Evolutionary conservation across 257 asterid species (phyloP).

Genomic region (Prunella vulgaris): DNA sequence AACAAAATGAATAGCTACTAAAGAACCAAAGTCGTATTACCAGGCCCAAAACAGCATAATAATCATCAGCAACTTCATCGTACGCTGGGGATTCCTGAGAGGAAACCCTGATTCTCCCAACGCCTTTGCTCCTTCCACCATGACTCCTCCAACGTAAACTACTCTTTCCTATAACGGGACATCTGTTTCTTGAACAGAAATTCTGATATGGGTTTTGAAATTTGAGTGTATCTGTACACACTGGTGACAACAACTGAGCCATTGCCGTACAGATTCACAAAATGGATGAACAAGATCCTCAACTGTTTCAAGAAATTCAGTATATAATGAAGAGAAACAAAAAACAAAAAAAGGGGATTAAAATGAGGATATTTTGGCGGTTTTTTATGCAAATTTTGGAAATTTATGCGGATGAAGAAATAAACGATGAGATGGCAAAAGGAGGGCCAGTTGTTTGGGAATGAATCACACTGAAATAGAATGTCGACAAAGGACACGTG

Average conservation of each 20-base stretch:
- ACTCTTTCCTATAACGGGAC: constrained; percentile 29
- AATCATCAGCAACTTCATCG: constrained; percentile 72
- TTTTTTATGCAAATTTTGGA: background rate
- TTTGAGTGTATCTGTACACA: constrained; percentile 64
- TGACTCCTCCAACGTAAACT: constrained; percentile 40
- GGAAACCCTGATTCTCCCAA: constrained; percentile 55
- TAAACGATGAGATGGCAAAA: constrained; percentile 55
- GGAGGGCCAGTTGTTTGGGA: constrained; percentile 41
- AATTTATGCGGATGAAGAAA: constrained; percentile 48
- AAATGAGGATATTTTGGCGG: constrained; percentile 21
- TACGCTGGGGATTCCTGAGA: constrained; percentile 46
- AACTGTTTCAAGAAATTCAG: background rate
- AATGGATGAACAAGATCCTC: background rate
- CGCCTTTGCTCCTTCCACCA: constrained; percentile 40
- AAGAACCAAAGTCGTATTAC: constrained; percentile 30
- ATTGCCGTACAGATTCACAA: constrained; percentile 29
- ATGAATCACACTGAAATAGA: constrained; percentile 42
- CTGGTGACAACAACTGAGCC: constrained; percentile 76
- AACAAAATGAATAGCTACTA: background rate
- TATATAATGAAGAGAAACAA: background rate
- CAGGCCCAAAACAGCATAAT: constrained; percentile 80
- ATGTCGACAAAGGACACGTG: constrained; percentile 47
- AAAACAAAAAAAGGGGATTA: background rate
- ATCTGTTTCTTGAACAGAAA: constrained; percentile 43
- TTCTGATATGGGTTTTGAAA: constrained; percentile 43